Evolutionary conservation across 2,329 filamentous ascomycete genomes (phyloP).

Genomic region (Diaporthe nobilis): DNA sequence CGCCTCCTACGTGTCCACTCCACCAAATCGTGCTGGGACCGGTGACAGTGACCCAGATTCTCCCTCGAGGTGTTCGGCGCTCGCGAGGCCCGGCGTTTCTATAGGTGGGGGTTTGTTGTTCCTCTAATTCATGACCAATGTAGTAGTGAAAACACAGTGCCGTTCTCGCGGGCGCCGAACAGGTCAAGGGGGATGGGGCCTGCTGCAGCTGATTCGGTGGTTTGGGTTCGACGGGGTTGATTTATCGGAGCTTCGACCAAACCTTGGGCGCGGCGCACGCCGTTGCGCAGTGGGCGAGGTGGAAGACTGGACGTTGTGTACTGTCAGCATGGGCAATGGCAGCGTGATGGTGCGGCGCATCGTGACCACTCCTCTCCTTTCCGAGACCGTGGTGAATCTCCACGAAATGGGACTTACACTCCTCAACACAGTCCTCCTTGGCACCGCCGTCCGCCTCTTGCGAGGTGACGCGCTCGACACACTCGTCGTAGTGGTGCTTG

Average conservation of each 20-base stretch:
- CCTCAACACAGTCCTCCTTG: constrained; percentile 97
- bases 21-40: neutral
- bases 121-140: constrained; percentile 35
- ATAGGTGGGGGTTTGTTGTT: constrained; percentile 15
- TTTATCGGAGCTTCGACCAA: constrained; percentile 92
- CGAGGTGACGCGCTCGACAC: constrained; percentile 90
- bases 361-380: neutral
- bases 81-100: constrained; percentile 25
- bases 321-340: constrained; percentile 33
- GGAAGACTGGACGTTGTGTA: constrained; percentile 81
- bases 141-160: constrained; percentile 35
- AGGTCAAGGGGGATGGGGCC: neutral
- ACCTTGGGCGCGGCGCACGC: constrained; percentile 97
- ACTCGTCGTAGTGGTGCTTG: constrained; percentile 99
- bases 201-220: constrained; percentile 11
- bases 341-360: neutral
- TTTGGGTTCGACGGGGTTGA: constrained; percentile 4
- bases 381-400: neutral
- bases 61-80: neutral
- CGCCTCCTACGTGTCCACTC: constrained; percentile 1
- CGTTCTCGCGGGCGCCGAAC: constrained; percentile 9
- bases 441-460: constrained; percentile 78
- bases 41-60: neutral
- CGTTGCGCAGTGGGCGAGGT: constrained; percentile 95
- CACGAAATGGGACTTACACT: constrained; percentile 80